Evolutionary conservation across 1,139 yeast genomes (phyloP), one percentile per base, ranked within the genome.

Genomic region (Hyphopichia buzzinii): DNA sequence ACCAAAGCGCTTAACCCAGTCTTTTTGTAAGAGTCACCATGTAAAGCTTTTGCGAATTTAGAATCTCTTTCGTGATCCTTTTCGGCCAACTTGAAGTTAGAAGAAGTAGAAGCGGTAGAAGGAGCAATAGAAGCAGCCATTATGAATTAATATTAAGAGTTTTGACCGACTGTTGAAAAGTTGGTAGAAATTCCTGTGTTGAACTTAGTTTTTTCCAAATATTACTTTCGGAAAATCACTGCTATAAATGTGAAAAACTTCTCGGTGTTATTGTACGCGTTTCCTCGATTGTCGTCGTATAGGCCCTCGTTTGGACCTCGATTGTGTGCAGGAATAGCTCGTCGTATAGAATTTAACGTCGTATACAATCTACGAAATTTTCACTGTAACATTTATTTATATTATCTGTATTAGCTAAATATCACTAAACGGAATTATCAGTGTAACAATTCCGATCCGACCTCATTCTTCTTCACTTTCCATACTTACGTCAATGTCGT

Each of bases 11-110:
- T 58, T 48, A 88, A 70, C 29, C 97, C 98, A 26, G 80, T 67
- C 52, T 75, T 76, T 44, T 77, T 63, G 50, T 77, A 79, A 31
- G 80, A 75, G 30, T 78, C 81, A 48, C 97, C 97, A 59, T 92
- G 97, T 62, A 92, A 66, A 33, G 94, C 90, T 54, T 82, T 73
- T 49, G 96, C 83, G 64, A 90, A 90, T 39, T 81, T 72, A 55
- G 71, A 65, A 56, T 77, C 83, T 49, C 70, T 64, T 28, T 61
- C 62, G 51, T 62, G 70, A 45, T 76, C 62, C 55, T 73, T 75
- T 42, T 52, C 48, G 29, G 58, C 55, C 39, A 56, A 48, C 41
- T 44, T 40, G 30, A 44, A 40, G 17, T 30, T 33, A 21, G 12
- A 11, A 14, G 32, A 11, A 15, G 16, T 12, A 13, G 26, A 19